A percentile compares a stretch with the other conserved stretches of the same genome.
Evolutionary conservation across 306 rosid genomes (phyloP).

Genomic region (Cercis canadensis): DNA sequence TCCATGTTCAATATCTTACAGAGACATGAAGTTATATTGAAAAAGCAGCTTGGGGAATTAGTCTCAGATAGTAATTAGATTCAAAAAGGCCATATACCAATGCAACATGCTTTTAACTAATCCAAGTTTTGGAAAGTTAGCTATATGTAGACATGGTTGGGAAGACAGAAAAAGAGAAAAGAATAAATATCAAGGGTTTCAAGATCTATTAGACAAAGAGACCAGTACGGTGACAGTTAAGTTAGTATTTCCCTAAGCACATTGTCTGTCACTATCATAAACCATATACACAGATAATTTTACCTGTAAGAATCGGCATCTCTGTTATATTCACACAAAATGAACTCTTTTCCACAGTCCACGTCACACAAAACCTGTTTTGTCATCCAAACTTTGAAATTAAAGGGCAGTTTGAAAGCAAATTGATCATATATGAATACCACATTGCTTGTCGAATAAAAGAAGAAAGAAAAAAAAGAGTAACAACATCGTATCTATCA

Average conservation of each 20-base stretch:
- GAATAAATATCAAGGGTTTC: too few species aligned
- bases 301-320: slow-evolving; percentile 98
- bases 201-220: background rate
- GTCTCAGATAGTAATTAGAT: too few species aligned
- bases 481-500: background rate
- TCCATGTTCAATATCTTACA: too few species aligned
- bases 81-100: too few species aligned
- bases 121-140: too few species aligned
- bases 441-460: background rate
- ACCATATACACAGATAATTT: slow-evolving; percentile 5
- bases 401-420: background rate
- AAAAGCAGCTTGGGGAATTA: slow-evolving; percentile 61
- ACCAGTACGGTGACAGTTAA: too few species aligned
- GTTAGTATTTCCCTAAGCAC: background rate
- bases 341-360: slow-evolving; percentile 81
- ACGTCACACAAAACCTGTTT: slow-evolving; percentile 72
- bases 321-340: slow-evolving; percentile 93
- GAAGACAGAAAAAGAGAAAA: background rate
- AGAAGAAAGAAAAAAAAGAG: background rate
- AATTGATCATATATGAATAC: background rate
- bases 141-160: too few species aligned
- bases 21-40: background rate
- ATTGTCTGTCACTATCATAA: background rate
- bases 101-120: too few species aligned
- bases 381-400: slow-evolving; percentile 16